Evolutionary conservation across 148 eudicot species (phyloP).

Genomic region (Chenopodium suecicum): DNA sequence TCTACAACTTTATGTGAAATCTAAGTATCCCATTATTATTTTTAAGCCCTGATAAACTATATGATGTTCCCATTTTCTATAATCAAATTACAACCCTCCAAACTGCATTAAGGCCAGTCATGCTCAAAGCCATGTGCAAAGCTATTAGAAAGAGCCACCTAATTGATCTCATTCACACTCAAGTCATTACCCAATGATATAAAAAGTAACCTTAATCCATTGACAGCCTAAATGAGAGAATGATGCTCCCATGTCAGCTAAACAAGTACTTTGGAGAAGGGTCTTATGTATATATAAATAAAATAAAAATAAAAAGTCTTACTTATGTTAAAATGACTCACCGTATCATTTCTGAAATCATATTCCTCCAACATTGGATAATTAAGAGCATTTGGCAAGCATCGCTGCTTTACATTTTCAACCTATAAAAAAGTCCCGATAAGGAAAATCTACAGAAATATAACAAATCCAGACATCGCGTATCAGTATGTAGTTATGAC

Average conservation of each 20-base stretch:
- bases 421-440: conserved; percentile 40
- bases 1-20: not conserved
- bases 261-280: not conserved
- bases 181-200: not conserved
- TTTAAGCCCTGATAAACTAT: not conserved
- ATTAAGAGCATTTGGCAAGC: conserved; percentile 91
- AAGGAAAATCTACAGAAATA: not conserved
- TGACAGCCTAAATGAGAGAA: not conserved
- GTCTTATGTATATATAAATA: not conserved
- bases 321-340: conserved; percentile 33
- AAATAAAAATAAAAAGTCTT: not conserved
- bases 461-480: not conserved
- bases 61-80: not conserved
- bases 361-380: conserved; percentile 99
- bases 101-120: not conserved
- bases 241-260: not conserved
- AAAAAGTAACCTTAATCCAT: not conserved
- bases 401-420: conserved; percentile 93
- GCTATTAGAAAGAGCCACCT: not conserved
- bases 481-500: not conserved
- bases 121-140: not conserved
- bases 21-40: not conserved
- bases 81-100: not conserved
- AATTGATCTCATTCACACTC: not conserved
- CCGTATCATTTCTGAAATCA: conserved; percentile 94